phyloP scores from a whole-genome alignment of 306 rosid species.

The Vigna unguiculata region DNA sequence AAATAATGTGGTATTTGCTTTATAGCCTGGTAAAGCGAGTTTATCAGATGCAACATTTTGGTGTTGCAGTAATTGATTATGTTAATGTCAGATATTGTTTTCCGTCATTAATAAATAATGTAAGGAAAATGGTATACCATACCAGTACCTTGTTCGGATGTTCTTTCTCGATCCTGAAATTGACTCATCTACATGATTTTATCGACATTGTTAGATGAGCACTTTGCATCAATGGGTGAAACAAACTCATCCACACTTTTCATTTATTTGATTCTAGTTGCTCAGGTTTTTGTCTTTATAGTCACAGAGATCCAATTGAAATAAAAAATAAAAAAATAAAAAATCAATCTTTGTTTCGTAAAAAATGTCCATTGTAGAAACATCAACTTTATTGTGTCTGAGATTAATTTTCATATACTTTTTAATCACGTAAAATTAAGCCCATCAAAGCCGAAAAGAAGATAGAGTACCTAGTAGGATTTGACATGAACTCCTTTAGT shows the following conservation, averaged over 20 bases:
- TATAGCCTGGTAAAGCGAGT: slow-evolving; percentile 35
- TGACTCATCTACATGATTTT: slow-evolving; percentile 6
- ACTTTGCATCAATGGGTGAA: neutral
- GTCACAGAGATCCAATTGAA: neutral
- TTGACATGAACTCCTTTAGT: slow-evolving; percentile 1
- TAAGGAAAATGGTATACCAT: neutral
- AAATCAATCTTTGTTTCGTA: neutral
- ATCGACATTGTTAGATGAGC: neutral
- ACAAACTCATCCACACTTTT: neutral
- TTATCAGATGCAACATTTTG: slow-evolving; percentile 14
- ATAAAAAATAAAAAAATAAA: neutral
- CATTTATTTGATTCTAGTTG: neutral
- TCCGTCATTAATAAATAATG: slow-evolving; percentile 4
- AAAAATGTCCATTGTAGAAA: neutral
- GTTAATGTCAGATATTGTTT: slow-evolving; percentile 27
- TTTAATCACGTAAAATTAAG: neutral
- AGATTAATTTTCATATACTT: neutral
- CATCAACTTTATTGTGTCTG: neutral
- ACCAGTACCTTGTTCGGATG: slow-evolving; percentile 12
- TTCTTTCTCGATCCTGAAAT: slow-evolving; percentile 27
- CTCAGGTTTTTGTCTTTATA: neutral
- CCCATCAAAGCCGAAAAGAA: neutral
- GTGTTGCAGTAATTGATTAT: slow-evolving; percentile 16
- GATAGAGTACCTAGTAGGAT: neutral
- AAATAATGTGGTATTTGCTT: neutral